Percentiles rank a stretch among this genome's conserved stretches.
These are phyloP conservation scores for Gypsophila paniculata DNA, from an alignment of 179 eudicot genomes.

Conservation along the genomic window DNA sequence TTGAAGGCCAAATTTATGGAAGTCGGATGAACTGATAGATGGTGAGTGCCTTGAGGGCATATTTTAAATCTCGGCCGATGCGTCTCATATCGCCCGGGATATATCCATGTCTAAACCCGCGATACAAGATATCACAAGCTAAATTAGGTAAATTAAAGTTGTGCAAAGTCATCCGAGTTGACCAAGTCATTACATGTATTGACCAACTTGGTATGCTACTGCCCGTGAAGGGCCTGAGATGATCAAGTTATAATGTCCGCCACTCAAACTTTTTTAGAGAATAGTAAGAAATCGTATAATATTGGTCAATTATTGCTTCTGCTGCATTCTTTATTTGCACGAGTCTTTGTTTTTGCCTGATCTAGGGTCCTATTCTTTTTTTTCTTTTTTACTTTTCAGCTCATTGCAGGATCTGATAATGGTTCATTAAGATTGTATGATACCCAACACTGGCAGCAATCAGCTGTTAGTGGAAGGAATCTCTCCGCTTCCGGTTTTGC, in stretches of 20 bases:
- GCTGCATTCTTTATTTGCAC: not conserved
- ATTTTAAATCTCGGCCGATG: no score
- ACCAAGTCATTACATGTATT: no score
- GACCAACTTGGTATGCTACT: no score
- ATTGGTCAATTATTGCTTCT: not conserved
- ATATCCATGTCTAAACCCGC: not conserved
- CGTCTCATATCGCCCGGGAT: no score
- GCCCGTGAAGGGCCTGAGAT: no score
- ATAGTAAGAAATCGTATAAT: not conserved
- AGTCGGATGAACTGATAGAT: not conserved
- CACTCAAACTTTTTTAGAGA: no score
- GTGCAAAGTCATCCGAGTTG: no score
- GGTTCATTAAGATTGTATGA: constrained; percentile 75
- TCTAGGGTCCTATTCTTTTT: constrained; percentile 5
- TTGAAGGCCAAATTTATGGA: not conserved
- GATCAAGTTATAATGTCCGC: no score
- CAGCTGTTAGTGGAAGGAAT: constrained; percentile 29
- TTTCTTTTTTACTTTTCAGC: constrained; percentile 36
- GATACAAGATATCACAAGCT: no score
- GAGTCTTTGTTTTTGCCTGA: constrained; percentile 5
- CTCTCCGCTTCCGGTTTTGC: constrained; percentile 35
- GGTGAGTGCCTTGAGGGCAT: not conserved
- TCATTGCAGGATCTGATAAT: constrained; percentile 88
- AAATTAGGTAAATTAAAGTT: no score
- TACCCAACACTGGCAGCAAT: constrained; percentile 36